Evolutionary conservation across 768 basidiomycete species (phyloP), one percentile per base, ranked within the genome.

Genomic region (Agrocybe pediades): DNA sequence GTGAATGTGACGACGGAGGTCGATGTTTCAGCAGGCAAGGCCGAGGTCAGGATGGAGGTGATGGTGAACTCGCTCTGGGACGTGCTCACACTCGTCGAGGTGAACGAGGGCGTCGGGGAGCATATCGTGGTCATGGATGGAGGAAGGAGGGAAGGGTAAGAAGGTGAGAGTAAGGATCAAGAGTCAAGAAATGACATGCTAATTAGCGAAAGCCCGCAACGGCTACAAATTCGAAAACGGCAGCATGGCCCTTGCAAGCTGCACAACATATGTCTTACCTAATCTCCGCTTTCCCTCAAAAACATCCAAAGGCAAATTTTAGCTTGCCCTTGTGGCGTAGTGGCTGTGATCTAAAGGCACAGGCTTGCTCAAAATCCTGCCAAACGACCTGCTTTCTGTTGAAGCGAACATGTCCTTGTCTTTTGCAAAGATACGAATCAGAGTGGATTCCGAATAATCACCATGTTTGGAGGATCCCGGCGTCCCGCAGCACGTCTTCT

Each of bases 51-150:
- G 9, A 54, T 20, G 6, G 62, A 53, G 7, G 46, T 40, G 24
- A 59, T 62, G 9, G 59, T 61, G n/a, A 55, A 56, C 16, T 62
- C 25, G 39, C 58, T 61, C 46, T 58, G 48, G 36, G 65, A 64
- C 20, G 62, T 64, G 48, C 49, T 19, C 9, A 63, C 57, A 20
- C 43, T 45, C 8, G 65, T 64, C 24, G 41, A 52, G 16, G 67
- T 68, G 21, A 59, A 53, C 15, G 65, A 64, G 57, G 43, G 58
- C 50, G 20, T 59, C 46, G 21, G 49, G 43, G 54, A 64, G 60
- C 48, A 53, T 9, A 56, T 52, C 19, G 60, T 55, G 59, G 63
- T 62, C 49, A 41, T 50, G 43, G 33, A 24, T 23, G n/a, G n/a
- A n/a, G n/a, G n/a, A 42, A 20, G 30, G 26, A 26, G 25, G 46